Evolutionary conservation across 805 yeast genomes (phyloP).

Genomic region (Teunomyces tritomae): DNA sequence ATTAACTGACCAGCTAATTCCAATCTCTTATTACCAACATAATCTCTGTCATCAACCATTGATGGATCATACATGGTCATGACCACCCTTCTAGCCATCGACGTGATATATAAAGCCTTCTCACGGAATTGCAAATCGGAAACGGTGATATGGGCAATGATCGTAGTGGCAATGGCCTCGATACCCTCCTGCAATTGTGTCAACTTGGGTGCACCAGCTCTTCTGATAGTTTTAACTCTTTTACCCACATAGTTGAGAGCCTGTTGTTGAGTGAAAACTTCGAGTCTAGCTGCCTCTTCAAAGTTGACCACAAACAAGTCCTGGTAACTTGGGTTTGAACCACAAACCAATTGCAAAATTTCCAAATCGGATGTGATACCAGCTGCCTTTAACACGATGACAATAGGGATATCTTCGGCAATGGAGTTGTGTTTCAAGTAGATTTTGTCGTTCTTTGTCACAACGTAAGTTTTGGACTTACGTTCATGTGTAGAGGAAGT

Average conservation of each 20-base stretch:
- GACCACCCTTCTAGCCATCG: slow-evolving; percentile 94
- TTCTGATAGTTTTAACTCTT: slow-evolving; percentile 88
- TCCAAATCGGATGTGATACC: slow-evolving; percentile 92
- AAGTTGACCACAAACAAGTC: slow-evolving; percentile 90
- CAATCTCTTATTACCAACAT: slow-evolving; percentile 95
- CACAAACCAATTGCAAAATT: slow-evolving; percentile 91
- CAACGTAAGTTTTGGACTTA: slow-evolving; percentile 94
- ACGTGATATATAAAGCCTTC: slow-evolving; percentile 89
- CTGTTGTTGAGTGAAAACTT: slow-evolving; percentile 87
- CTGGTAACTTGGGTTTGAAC: slow-evolving; percentile 82
- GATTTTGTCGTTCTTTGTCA: slow-evolving; percentile 85
- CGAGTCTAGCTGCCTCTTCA: slow-evolving; percentile 86
- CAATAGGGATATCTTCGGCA: slow-evolving; percentile 93
- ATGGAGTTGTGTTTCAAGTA: slow-evolving; percentile 94
- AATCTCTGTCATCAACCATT: slow-evolving; percentile 98
- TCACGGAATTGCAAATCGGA: slow-evolving; percentile 83
- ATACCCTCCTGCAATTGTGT: slow-evolving; percentile 88
- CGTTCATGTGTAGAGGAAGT: slow-evolving; percentile 98
- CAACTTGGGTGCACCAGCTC: slow-evolving; percentile 78
- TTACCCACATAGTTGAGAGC: slow-evolving; percentile 90
- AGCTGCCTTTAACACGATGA: slow-evolving; percentile 88
- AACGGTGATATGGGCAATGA: slow-evolving; percentile 92
- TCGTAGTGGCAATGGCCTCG: slow-evolving; percentile 93
- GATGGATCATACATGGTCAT: slow-evolving; percentile 94
- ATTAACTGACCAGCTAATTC: slow-evolving; percentile 97